Base-by-base conservation (phyloP, 1,139 yeast genomes). In the Candida dubliniensis region DNA sequence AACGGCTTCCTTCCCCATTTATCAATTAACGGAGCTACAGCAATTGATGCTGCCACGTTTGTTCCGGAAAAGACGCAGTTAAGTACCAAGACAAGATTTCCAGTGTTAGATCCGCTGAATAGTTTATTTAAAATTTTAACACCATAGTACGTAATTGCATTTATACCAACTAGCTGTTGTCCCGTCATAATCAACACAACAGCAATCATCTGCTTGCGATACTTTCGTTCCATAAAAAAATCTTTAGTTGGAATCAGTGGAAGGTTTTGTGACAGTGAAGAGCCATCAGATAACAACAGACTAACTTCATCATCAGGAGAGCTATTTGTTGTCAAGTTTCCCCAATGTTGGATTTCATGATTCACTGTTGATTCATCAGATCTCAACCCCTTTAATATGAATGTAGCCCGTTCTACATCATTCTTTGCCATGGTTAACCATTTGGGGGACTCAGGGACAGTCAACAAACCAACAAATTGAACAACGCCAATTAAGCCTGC, bases 1-100 rank as follows among this genome's bases (percentile, higher is more conserved):
- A 91, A 68, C 5, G 87, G 86, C 52, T 79, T 83, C 39, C 96
- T 75, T 3, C 97, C 96, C 40, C 76, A 59, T 44, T 66, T 67
- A 53, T 71, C 75, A 40, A 69, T 64, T 36, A 66, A 61, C n/a
- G 75, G 74, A 7, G 71, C 57, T 2, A 61, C 64, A 0, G 50
- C 44, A 9, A 64, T 43, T 4, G 73, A 60, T 31, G 63, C 53
- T 3, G 68, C 18, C 2, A 63, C 69, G 47, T 69, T 69, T 36
- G 65, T 60, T 23, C 61, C 47, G 6, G 71, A 64, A 38, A 70
- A 57, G 7, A 64, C 53, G 33, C 68, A 63, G 3, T 73, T 65
- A 14, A 69, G 52, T 13, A 56, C 45, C 25, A 69, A 54, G 10
- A 65, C 64, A 40, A 58, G 60, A 2, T 62, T 57, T 2, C 58